A percentile compares a stretch with the other conserved stretches of the same genome.
These are phyloP conservation scores for Onygena corvina DNA, from an alignment of 2,329 filamentous ascomycete species.

Conservation along the genomic window DNA sequence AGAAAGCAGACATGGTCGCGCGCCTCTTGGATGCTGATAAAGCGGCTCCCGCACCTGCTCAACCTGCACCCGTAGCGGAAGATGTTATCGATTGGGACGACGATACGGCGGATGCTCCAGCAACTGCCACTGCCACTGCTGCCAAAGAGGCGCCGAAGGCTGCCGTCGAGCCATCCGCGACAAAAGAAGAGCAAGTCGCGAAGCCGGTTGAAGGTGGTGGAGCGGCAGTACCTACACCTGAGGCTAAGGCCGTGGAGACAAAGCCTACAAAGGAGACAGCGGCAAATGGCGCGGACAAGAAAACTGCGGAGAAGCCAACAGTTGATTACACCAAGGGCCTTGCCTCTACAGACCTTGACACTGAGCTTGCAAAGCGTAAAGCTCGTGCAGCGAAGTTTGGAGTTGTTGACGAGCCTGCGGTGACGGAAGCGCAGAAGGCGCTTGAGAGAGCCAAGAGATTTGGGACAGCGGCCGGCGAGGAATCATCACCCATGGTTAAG, in stretches of 20 bases:
- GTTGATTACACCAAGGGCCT: slow-evolving; percentile 33
- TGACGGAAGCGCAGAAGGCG: slow-evolving; percentile 34
- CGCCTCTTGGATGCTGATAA: slow-evolving; percentile 38
- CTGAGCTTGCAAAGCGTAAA: slow-evolving; percentile 38
- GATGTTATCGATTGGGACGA: slow-evolving; percentile 38
- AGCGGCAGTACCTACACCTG: slow-evolving; percentile 5
- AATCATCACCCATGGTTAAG: slow-evolving; percentile 23
- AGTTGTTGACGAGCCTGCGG: slow-evolving; percentile 31
- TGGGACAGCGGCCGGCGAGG: slow-evolving; percentile 23
- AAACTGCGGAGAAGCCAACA: slow-evolving; percentile 21
- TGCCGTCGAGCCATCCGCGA: slow-evolving; percentile 28
- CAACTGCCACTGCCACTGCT: slow-evolving; percentile 24
- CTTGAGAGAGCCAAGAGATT: slow-evolving; percentile 39
- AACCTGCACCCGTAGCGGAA: slow-evolving; percentile 19
- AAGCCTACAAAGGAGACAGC: slow-evolving; percentile 13
- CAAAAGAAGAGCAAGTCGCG: slow-evolving; percentile 29
- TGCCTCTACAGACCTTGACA: slow-evolving; percentile 34
- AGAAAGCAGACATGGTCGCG: slow-evolving; percentile 40
- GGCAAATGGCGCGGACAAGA: slow-evolving; percentile 16
- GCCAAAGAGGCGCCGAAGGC: slow-evolving; percentile 28
- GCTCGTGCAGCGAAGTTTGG: slow-evolving; percentile 40
- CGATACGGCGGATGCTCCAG: slow-evolving; percentile 23
- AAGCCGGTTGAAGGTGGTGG: slow-evolving; percentile 18
- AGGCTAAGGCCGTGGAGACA: slow-evolving; percentile 10
- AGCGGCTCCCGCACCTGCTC: slow-evolving; percentile 24